phyloP scores from a whole-genome alignment of 352 stramenopile species.

The Phytophthora citricola region DNA sequence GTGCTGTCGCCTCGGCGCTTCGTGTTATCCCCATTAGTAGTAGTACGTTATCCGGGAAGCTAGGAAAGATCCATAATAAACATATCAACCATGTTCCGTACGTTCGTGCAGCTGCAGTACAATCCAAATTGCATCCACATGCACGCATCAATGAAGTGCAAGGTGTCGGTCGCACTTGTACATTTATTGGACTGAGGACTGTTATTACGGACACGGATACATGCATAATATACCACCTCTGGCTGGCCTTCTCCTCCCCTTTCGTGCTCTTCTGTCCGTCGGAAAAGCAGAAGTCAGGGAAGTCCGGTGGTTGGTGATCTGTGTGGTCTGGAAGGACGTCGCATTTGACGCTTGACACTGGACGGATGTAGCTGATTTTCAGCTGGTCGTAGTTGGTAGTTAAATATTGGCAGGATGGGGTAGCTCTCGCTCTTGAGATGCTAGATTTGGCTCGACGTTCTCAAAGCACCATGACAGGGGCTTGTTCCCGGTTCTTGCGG shows the following conservation, averaged over 20 bases:
- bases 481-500: slow-evolving; percentile 51
- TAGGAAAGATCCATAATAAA: slow-evolving; percentile 39
- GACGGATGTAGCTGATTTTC: slow-evolving; percentile 18
- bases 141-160: not conserved
- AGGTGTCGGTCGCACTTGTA: slow-evolving; percentile 14
- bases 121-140: not conserved
- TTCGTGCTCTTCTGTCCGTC: slow-evolving; percentile 21
- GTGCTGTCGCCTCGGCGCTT: slow-evolving; percentile 25
- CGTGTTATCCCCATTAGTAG: slow-evolving; percentile 28
- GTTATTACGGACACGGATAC: not conserved
- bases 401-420: slow-evolving; percentile 32
- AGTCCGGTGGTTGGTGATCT: slow-evolving; percentile 19
- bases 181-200: slow-evolving; percentile 11
- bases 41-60: slow-evolving; percentile 24
- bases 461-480: slow-evolving; percentile 44
- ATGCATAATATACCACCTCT: slow-evolving; percentile 20
- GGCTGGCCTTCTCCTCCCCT: slow-evolving; percentile 5
- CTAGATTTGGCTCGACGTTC: not conserved
- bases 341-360: not conserved
- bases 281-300: slow-evolving; percentile 18
- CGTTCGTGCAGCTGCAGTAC: not conserved
- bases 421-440: slow-evolving; percentile 4
- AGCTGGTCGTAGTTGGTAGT: slow-evolving; percentile 10
- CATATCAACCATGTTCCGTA: slow-evolving; percentile 27
- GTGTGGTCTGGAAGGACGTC: slow-evolving; percentile 14